Base-by-base conservation (phyloP, 2,329 filamentous ascomycete genomes). In the Calonectria honghensis region DNA sequence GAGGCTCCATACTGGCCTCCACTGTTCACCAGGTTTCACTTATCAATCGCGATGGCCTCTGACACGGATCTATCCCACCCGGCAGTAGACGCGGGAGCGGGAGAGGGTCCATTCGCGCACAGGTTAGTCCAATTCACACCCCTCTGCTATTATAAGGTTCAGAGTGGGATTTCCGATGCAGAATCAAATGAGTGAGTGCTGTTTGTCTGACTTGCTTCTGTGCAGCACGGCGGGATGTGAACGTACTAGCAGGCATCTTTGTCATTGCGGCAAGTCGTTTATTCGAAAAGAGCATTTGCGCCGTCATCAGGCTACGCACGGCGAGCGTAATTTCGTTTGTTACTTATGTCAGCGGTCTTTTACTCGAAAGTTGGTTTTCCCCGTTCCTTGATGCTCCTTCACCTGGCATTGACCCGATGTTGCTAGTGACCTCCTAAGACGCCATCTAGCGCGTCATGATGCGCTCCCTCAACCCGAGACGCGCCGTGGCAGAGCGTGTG, bases 191-290 rank as follows among this genome's bases (percentile, higher is more conserved):
- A 45, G 68, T 32, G 39, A 45, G 68, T 32, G 39, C 35, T 16
- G 31, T 29, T 70, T 31, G 35, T 65, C 75, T 73, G 67, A 78
- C 72, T 24, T 64, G n/a, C 13, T 20, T 35, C 14, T 51, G 29
- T 29, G 29, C 48, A 64, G 67, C n/a, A 54, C 41, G 32, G 31
- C 66, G 27, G 65, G 50, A 41, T 66, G 59, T 45, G 70, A 68
- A 45, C 29, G 70, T 7, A 50, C 75, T 14, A 71, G 57, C 9
- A 82, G 83, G n/a, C 83, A 84, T 79, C 71, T 78, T 10, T 87
- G 85, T 63, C 85, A 86, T 52, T 86, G 85, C 70, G 85, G 85
- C 16, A 86, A 85, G 74, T 82, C 82, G 27, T 87, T 86, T 71
- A 81, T 86, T 52, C 80, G 85, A 72, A 87, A 86, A 66, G 85